These are phyloP conservation scores for Neurospora africana DNA, from an alignment of 495 filamentous ascomycete species.

Conservation along the genomic window DNA sequence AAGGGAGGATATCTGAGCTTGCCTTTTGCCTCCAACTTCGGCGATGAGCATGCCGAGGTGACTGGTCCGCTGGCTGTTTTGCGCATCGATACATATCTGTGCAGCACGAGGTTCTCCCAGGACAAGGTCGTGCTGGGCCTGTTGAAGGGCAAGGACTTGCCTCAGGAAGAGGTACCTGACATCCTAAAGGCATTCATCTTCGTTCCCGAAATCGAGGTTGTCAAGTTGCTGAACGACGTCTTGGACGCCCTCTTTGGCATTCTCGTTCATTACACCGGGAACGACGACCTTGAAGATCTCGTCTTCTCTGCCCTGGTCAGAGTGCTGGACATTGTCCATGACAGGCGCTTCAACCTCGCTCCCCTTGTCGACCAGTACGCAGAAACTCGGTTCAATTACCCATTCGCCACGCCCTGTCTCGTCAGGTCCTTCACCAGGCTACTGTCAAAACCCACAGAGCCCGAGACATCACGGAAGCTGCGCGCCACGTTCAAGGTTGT, in stretches of 20 bases:
- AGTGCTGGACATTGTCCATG: slow-evolving; percentile 86
- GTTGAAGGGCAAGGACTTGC: slow-evolving; percentile 72
- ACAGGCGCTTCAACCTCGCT: slow-evolving; percentile 82
- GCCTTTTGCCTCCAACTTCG: slow-evolving; percentile 62
- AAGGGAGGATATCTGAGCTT: slow-evolving; percentile 76
- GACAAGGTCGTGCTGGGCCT: slow-evolving; percentile 80
- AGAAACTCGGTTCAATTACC: slow-evolving; percentile 83
- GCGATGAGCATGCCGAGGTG: slow-evolving; percentile 59
- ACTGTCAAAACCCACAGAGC: slow-evolving; percentile 65
- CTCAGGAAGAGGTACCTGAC: slow-evolving; percentile 55
- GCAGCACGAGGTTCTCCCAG: slow-evolving; percentile 92
- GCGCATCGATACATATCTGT: slow-evolving; percentile 75
- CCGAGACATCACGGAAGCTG: slow-evolving; percentile 69
- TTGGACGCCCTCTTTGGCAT: slow-evolving; percentile 90
- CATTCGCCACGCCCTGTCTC: slow-evolving; percentile 86
- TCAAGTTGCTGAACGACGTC: slow-evolving; percentile 83
- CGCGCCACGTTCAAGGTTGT: slow-evolving; percentile 94
- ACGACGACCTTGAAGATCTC: slow-evolving; percentile 84
- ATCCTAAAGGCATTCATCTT: slow-evolving; percentile 78
- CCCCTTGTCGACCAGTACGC: slow-evolving; percentile 87
- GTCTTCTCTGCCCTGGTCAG: slow-evolving; percentile 84
- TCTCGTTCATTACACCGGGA: slow-evolving; percentile 74
- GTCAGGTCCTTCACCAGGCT: slow-evolving; percentile 78
- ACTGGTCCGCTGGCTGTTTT: slow-evolving; percentile 67
- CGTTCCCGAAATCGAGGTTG: slow-evolving; percentile 94